These are phyloP conservation scores for Trichosporon ovoides DNA, from an alignment of 1,284 basidiomycete genomes.

Conservation along the genomic window DNA sequence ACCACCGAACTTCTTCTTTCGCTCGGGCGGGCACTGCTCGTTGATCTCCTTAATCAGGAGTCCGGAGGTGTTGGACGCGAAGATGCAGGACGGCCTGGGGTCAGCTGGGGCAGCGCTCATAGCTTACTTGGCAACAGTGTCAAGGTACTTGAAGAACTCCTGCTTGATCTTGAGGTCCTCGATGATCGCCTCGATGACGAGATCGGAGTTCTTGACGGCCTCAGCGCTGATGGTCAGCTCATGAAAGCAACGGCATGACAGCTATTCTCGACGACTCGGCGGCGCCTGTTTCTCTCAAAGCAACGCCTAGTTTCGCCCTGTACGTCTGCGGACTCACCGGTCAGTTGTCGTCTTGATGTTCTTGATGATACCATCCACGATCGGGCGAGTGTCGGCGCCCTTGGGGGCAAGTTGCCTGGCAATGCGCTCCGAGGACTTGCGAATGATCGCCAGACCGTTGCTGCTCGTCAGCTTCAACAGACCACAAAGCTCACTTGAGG, in stretches of 20 bases:
- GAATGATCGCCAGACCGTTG: conserved; percentile 53
- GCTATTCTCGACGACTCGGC: too few relatives aligned
- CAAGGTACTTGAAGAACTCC: conserved; percentile 54
- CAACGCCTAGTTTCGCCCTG: too few relatives aligned
- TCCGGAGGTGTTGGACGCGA: conserved; percentile 56
- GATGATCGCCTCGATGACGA: conserved; percentile 58
- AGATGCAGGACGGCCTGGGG: conserved; percentile 41
- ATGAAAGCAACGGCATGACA: too few relatives aligned
- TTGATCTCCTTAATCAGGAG: conserved; percentile 55
- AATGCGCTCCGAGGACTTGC: conserved; percentile 53
- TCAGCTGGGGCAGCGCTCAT: conserved; percentile 13
- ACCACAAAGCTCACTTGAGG: conserved; percentile 26
- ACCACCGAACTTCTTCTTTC: conserved; percentile 51
- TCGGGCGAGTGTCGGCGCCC: conserved; percentile 19
- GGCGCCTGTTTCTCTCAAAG: too few relatives aligned
- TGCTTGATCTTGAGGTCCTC: conserved; percentile 56
- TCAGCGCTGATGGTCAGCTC: conserved; percentile 30
- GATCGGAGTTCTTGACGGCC: conserved; percentile 52
- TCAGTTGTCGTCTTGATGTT: conserved; percentile 54
- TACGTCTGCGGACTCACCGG: too few relatives aligned
- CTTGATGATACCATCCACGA: conserved; percentile 42
- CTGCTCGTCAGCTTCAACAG: neutral
- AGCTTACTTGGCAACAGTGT: conserved; percentile 47
- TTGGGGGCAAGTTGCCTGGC: conserved; percentile 53
- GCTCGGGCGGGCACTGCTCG: conserved; percentile 32